Conservation (phyloP, 768 basidiomycete species). For the Agaricus sinodeliciosus region DNA sequence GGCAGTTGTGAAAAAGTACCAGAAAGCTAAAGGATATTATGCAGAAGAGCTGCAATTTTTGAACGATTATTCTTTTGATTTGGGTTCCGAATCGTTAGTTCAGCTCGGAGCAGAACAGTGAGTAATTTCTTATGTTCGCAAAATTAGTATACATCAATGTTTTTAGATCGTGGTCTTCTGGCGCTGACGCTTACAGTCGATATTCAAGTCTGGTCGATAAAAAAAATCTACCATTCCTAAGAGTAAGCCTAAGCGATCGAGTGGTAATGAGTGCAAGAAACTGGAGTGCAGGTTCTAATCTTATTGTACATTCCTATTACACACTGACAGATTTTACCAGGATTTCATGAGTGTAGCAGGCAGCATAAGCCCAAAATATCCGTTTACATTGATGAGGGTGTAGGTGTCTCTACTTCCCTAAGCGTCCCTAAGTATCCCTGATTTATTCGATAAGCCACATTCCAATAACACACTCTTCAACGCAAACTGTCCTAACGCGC, state of each 20-base stretch:
- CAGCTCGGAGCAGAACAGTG: constrained; percentile 62
- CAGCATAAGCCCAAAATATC: constrained; percentile 42
- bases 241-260: constrained; percentile 41
- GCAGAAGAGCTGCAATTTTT: constrained; percentile 52
- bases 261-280: constrained; percentile 66
- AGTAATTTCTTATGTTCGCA: constrained; percentile 15
- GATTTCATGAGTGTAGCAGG: constrained; percentile 50
- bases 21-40: constrained; percentile 34
- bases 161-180: constrained; percentile 37
- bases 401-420: constrained; percentile 20
- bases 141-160: too few species aligned
- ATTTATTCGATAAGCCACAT: background rate
- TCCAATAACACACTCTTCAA: constrained; percentile 64
- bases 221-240: constrained; percentile 41
- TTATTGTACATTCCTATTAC: background rate
- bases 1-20: constrained; percentile 47
- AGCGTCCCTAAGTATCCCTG: background rate
- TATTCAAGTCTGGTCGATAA: constrained; percentile 43
- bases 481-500: constrained; percentile 54
- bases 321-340: constrained; percentile 23
- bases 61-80: constrained; percentile 46
- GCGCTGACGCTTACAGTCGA: constrained; percentile 41
- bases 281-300: constrained; percentile 54
- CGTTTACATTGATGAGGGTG: constrained; percentile 51
- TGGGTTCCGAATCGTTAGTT: constrained; percentile 54